Evolutionary conservation across 1,139 yeast species (phyloP), one percentile per base, ranked within the genome.

Genomic region (Kazachstania sp.): DNA sequence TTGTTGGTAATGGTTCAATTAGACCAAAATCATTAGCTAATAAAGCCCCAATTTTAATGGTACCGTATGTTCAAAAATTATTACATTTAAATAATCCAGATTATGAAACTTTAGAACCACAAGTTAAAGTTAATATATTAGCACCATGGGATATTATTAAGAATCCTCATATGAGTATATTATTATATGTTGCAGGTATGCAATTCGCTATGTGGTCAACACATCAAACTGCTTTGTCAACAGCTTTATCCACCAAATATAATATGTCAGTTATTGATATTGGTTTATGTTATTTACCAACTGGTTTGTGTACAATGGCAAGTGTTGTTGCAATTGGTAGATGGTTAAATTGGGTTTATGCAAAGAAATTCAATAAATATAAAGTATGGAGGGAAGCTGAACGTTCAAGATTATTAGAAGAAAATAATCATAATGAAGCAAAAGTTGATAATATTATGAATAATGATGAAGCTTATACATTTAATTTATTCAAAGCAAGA

Each of bases 131-230:
- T 69, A 73, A 49, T 58, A 77, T 6, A 58, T 77, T 15, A 71
- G 74, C 3, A 73, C 83, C 0, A 68, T 74, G 42, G 62, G 60
- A 37, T n/a, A 70, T 79, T 49, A 57, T 78, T 48, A 49, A 60
- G 45, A 52, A 68, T 51, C 66, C 66, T 29, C 67, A 69, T 57
- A 48, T 69, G 52, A 51, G 56, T 47, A 44, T 74, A 11, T 47
- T 71, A 9, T 53, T 76, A 20, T 49, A 79, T 3, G 83, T 86
- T 0, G 75, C 78, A 2, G 78, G 85, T 0, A 53, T 85, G 7
- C 77, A 78, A 51, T 84, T 79, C 60, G 72, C 87, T 0, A 66
- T 77, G 3, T 85, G 90, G 88, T 77, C 81, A 15, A 73, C 81
- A 67, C 71, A 78, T 35, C 71, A 82, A 49, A 82, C 94, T 0